Percentiles rank a stretch among this genome's conserved stretches.
Conservation (phyloP, 768 basidiomycete species). For the Pulveroboletus frians region DNA sequence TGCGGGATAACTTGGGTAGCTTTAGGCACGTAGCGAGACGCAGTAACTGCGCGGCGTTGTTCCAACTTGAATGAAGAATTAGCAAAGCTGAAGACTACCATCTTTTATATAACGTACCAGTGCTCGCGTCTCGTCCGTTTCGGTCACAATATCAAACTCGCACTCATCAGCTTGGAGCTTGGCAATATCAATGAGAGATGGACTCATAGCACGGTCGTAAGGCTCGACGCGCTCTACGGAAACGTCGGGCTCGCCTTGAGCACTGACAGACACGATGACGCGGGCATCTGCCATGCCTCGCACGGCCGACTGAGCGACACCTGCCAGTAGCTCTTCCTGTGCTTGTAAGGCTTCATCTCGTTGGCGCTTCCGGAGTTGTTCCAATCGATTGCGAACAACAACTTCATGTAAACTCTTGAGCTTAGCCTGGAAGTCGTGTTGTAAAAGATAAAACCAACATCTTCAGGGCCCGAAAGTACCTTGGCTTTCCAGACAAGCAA, state of each 20-base stretch:
- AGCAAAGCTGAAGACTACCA: not conserved
- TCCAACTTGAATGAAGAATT: constrained; percentile 42
- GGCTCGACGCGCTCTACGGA: constrained; percentile 64
- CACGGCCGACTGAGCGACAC: constrained; percentile 60
- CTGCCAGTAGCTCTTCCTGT: constrained; percentile 83
- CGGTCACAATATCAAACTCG: constrained; percentile 71
- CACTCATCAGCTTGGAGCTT: constrained; percentile 73
- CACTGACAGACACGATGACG: constrained; percentile 30
- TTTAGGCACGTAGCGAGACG: constrained; percentile 85
- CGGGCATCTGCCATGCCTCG: constrained; percentile 37
- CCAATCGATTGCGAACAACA: constrained; percentile 91
- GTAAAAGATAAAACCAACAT: not conserved
- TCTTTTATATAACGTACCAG: constrained; percentile 46
- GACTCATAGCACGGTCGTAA: constrained; percentile 86
- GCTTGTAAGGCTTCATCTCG: constrained; percentile 93
- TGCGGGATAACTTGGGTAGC: constrained; percentile 56
- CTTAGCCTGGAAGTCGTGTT: constrained; percentile 58
- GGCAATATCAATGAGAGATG: constrained; percentile 65
- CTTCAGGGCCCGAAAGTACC: constrained; percentile 36
- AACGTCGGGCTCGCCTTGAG: constrained; percentile 33
- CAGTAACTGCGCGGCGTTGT: constrained; percentile 75
- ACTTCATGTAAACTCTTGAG: constrained; percentile 91
- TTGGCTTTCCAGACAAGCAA: constrained; percentile 97
- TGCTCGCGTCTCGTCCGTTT: constrained; percentile 54
- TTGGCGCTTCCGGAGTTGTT: constrained; percentile 92